Conservation (phyloP, 192 early-diverging fungal species). For the Backusella tuberculispora region DNA sequence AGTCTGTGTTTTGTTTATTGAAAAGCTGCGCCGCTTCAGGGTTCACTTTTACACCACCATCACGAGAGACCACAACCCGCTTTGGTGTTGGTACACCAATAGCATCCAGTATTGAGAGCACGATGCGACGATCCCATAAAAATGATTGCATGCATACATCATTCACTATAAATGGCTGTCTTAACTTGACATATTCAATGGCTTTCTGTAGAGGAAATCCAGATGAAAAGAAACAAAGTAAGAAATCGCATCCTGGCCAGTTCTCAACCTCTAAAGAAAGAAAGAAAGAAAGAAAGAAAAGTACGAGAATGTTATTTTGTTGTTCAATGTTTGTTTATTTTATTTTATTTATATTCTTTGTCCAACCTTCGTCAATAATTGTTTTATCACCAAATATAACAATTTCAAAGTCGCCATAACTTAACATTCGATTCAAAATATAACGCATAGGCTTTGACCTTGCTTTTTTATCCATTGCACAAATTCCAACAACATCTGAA, state of each 20-base stretch:
- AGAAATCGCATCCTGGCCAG: constrained; percentile 95
- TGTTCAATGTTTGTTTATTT: neutral
- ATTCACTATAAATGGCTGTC: constrained; percentile 90
- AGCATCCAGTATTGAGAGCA: constrained; percentile 78
- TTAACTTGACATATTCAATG: constrained; percentile 81
- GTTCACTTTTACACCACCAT: constrained; percentile 65
- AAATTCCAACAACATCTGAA: constrained; percentile 77
- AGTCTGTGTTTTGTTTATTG: constrained; percentile 50
- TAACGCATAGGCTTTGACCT: constrained; percentile 96
- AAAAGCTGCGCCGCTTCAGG: constrained; percentile 57
- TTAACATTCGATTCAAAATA: constrained; percentile 77
- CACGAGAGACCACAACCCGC: constrained; percentile 73
- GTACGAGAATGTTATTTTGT: too few species aligned
- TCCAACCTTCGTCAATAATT: constrained; percentile 87
- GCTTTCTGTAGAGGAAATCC: constrained; percentile 96
- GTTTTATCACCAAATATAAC: constrained; percentile 97
- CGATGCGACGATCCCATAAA: constrained; percentile 87
- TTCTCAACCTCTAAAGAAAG: constrained; percentile 64
- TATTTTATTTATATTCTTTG: neutral
- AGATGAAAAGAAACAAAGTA: constrained; percentile 94
- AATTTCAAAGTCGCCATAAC: constrained; percentile 73
- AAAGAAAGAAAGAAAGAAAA: too few species aligned
- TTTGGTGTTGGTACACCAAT: constrained; percentile 83
- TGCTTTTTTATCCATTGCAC: constrained; percentile 93
- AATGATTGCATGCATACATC: constrained; percentile 87